A percentile compares a stretch with the other conserved stretches of the same genome.
phyloP scores from a whole-genome alignment of 345 rosid species.

The Euphorbia peplus region DNA sequence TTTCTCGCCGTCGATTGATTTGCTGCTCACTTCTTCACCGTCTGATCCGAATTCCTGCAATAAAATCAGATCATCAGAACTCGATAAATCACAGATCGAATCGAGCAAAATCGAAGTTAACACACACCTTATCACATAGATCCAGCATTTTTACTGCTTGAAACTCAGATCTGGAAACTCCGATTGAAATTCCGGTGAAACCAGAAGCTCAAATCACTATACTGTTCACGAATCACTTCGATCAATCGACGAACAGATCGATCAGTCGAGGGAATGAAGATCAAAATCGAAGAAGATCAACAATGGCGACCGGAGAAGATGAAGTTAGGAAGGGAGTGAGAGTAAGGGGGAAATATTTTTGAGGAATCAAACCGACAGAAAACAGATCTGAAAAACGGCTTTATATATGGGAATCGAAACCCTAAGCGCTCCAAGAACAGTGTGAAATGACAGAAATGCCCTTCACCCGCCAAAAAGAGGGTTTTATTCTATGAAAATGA shows the following conservation, averaged over 20 bases:
- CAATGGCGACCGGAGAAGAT: too few relatives aligned
- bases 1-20: slow-evolving; percentile 35
- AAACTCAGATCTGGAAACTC: slow-evolving; percentile 17
- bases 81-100: slow-evolving; percentile 10
- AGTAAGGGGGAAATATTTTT: background rate
- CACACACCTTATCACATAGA: slow-evolving; percentile 34
- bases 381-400: slow-evolving; percentile 19
- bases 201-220: background rate
- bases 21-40: slow-evolving; percentile 18
- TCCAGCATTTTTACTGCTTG: slow-evolving; percentile 14
- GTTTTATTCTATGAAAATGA: background rate
- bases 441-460: slow-evolving; percentile 14
- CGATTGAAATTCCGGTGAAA: background rate
- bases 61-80: background rate
- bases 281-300: too few relatives aligned
- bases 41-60: slow-evolving; percentile 19
- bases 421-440: slow-evolving; percentile 15
- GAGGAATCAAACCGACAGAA: slow-evolving; percentile 17
- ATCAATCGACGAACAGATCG: background rate
- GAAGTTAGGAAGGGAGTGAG: background rate
- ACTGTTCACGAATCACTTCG: background rate
- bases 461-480: slow-evolving; percentile 21
- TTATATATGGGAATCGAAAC: slow-evolving; percentile 34
- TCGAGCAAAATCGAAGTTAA: background rate
- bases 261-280: background rate